Conservation (phyloP, 1,284 basidiomycete genomes). For the Amylostereum areolatum region DNA sequence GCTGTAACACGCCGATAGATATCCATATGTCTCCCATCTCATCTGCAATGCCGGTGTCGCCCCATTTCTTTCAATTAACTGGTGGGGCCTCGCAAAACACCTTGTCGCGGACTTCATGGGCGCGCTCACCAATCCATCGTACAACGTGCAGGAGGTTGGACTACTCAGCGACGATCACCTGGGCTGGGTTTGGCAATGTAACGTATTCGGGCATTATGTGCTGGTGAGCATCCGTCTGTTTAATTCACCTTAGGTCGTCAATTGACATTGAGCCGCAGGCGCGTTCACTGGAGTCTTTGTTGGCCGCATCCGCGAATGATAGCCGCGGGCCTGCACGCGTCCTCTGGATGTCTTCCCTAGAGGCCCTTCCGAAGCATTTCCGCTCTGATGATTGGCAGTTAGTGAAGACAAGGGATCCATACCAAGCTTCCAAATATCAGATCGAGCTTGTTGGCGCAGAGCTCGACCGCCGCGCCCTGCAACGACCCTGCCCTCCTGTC, state of each 20-base stretch:
- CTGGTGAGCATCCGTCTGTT: conserved; percentile 47
- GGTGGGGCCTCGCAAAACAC: conserved; percentile 44
- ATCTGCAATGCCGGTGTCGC: conserved; percentile 81
- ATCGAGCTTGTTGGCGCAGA: conserved; percentile 64
- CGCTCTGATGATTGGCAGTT: conserved; percentile 72
- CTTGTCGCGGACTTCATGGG: conserved; percentile 40
- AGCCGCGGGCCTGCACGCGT: conserved; percentile 46
- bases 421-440: conserved; percentile 77
- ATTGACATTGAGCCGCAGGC: conserved; percentile 36
- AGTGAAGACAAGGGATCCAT: conserved; percentile 53
- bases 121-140: conserved; percentile 54
- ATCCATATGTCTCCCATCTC: conserved; percentile 78
- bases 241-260: not conserved
- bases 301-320: conserved; percentile 31
- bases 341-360: conserved; percentile 78
- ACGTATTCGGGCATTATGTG: conserved; percentile 79
- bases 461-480: conserved; percentile 43
- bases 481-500: conserved; percentile 21
- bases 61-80: conserved; percentile 57
- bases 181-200: conserved; percentile 83
- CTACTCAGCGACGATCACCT: conserved; percentile 64
- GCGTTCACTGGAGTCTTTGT: conserved; percentile 46
- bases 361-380: conserved; percentile 51
- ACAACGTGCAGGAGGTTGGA: conserved; percentile 57
- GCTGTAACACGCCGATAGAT: conserved; percentile 35